Percentiles rank a stretch among this genome's conserved stretches.
These are phyloP conservation scores for Dioscorea alata DNA, from an alignment of 106 monocot genomes.

Conservation along the genomic window DNA sequence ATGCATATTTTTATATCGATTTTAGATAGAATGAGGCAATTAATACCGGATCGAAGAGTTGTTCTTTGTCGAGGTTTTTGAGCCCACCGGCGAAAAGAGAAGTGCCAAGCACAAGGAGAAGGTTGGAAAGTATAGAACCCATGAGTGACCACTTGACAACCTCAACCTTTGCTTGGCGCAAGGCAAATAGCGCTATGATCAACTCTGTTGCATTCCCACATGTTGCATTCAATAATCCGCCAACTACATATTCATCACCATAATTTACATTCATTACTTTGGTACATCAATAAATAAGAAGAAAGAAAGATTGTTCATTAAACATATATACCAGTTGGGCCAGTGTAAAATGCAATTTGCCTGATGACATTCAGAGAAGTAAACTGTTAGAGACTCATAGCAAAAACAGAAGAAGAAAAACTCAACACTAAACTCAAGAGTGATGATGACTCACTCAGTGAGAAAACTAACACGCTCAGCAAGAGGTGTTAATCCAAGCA, in stretches of 20 bases:
- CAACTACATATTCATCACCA: conserved; percentile 6
- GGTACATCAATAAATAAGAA: no score
- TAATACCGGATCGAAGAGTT: conserved; percentile 51
- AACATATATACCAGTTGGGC: conserved; percentile 56
- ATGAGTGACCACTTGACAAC: conserved; percentile 68
- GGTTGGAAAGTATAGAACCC: conserved; percentile 74
- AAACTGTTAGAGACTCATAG: background rate
- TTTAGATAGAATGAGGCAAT: background rate
- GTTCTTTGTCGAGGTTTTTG: conserved; percentile 53
- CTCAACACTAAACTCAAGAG: background rate
- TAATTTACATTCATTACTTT: no score
- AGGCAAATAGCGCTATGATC: conserved; percentile 49
- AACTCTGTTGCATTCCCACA: conserved; percentile 62
- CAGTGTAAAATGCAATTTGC: conserved; percentile 77
- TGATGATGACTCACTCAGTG: conserved; percentile 41
- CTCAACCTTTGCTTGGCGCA: conserved; percentile 36
- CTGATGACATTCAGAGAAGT: conserved; percentile 16
- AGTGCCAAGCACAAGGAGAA: conserved; percentile 75
- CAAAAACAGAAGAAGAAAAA: background rate
- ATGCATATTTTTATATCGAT: background rate
- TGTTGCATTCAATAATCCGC: conserved; percentile 63
- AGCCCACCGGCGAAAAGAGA: conserved; percentile 63
- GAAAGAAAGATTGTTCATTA: no score
- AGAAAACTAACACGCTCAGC: conserved; percentile 78
- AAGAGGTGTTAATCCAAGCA: conserved; percentile 56